phyloP scores from a whole-genome alignment of 1,284 basidiomycete genomes.

The Agaricales sp. region DNA sequence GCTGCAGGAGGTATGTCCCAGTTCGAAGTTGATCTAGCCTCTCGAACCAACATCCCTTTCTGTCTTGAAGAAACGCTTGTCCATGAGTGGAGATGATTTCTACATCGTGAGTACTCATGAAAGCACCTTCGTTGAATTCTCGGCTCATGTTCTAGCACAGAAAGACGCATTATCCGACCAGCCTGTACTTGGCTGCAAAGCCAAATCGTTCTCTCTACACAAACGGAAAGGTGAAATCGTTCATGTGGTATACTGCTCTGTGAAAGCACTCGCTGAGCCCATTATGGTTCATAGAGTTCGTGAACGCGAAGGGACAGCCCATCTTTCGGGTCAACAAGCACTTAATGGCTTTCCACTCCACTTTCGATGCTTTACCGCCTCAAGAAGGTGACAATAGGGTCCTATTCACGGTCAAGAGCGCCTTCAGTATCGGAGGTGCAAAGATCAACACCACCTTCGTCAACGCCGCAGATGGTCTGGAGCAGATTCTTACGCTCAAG shows the following conservation, averaged over 20 bases:
- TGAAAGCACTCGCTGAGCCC: too few relatives aligned
- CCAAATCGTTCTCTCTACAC: not conserved
- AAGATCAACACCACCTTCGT: not conserved
- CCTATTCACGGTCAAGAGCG: not conserved
- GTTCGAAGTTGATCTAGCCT: too few relatives aligned
- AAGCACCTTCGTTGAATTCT: not conserved
- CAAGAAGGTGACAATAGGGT: not conserved
- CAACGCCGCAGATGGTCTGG: not conserved
- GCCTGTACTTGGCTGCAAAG: not conserved
- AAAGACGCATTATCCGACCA: not conserved
- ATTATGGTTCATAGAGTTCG: too few relatives aligned
- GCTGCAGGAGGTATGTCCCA: too few relatives aligned
- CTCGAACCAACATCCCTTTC: too few relatives aligned
- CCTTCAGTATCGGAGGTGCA: not conserved
- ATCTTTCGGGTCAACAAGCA: not conserved
- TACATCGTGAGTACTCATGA: not conserved
- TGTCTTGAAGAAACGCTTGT: slow-evolving; percentile 11
- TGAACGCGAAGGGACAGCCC: not conserved
- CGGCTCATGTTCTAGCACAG: not conserved
- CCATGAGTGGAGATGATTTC: not conserved
- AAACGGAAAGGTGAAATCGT: not conserved
- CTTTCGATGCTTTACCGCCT: not conserved
- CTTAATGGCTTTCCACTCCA: not conserved
- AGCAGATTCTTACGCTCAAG: not conserved
- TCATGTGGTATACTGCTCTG: too few relatives aligned